These are phyloP conservation scores for Cryptococcus wingfieldii DNA, from an alignment of 1,284 basidiomycete genomes.

Conservation along the genomic window DNA sequence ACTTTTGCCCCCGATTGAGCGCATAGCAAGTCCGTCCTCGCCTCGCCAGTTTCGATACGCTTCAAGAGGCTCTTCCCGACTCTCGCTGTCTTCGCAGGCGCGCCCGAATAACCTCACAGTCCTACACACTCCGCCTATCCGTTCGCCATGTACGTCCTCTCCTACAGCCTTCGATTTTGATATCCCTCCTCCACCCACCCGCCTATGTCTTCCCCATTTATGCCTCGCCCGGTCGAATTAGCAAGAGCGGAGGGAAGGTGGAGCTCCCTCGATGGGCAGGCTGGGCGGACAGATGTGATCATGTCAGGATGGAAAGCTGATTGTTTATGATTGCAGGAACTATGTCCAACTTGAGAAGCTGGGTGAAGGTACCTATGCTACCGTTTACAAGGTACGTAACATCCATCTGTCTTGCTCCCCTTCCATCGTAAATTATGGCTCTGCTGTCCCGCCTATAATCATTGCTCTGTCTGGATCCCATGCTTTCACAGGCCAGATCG, in stretches of 20 bases:
- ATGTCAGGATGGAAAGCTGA: neutral
- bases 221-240: neutral
- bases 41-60: too few species aligned
- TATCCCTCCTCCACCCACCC: too few species aligned
- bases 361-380: conserved; percentile 61
- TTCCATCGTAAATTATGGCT: neutral
- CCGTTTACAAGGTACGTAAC: conserved; percentile 73
- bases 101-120: neutral
- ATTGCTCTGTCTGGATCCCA: too few species aligned
- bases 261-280: neutral
- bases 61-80: too few species aligned
- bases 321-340: conserved; percentile 34
- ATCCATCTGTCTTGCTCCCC: neutral
- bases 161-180: too few species aligned
- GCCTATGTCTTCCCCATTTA: neutral
- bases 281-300: neutral
- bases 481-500: neutral
- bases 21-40: too few species aligned
- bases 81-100: neutral
- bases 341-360: conserved; percentile 76
- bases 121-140: too few species aligned
- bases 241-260: neutral
- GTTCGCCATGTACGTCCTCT: too few species aligned
- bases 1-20: too few species aligned
- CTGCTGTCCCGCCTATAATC: neutral